Evolutionary conservation across 148 eudicot genomes (phyloP).

Genomic region (Chenopodium quinoa): DNA sequence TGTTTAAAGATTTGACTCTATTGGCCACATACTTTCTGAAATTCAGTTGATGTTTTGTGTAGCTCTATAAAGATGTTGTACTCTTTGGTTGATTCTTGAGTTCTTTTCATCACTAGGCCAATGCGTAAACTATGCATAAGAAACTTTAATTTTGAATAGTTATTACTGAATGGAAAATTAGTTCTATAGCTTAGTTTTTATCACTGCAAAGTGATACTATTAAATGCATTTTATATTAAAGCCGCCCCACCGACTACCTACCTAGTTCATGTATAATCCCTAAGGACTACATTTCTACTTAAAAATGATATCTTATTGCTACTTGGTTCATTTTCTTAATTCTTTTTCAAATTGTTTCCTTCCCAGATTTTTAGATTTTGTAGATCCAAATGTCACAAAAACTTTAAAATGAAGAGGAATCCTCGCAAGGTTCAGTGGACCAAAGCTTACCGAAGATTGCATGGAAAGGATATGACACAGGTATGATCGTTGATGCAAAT

Average conservation of each 20-base stretch:
- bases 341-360: constrained; percentile 10
- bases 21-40: not conserved
- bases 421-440: constrained; percentile 99
- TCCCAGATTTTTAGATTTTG: constrained; percentile 87
- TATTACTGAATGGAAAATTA: not conserved
- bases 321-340: not conserved
- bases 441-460: constrained; percentile 81
- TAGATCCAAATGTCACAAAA: constrained; percentile 96
- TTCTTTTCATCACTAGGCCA: not conserved
- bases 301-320: not conserved
- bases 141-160: not conserved
- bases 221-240: no score
- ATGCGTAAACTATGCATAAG: not conserved
- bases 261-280: no score
- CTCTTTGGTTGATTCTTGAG: not conserved
- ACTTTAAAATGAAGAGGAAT: constrained; percentile 98
- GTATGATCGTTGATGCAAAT: constrained; percentile 23
- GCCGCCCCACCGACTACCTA: no score
- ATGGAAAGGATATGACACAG: constrained; percentile 98
- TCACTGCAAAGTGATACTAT: not conserved
- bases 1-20: not conserved
- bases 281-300: not conserved
- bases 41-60: not conserved
- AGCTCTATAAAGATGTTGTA: not conserved
- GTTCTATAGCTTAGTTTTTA: not conserved